phyloP scores from a whole-genome alignment of 306 rosid species.

The Benincasa hispida region DNA sequence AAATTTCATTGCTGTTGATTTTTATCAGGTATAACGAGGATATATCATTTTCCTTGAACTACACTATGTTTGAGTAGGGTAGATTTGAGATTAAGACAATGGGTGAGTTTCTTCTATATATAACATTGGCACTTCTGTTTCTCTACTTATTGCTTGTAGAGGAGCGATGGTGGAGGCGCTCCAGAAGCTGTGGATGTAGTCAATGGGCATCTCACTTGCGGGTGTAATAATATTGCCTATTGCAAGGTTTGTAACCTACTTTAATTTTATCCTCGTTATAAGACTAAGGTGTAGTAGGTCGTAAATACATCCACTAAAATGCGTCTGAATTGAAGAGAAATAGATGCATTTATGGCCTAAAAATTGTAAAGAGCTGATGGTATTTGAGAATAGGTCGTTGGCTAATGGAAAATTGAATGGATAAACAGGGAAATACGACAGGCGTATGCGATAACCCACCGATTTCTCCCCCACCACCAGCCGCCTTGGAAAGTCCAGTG shows the following conservation, averaged over 20 bases:
- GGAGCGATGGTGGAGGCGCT: conserved; percentile 91
- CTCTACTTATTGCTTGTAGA: conserved; percentile 33
- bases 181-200: conserved; percentile 84
- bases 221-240: conserved; percentile 74
- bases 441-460: conserved; percentile 73
- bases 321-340: not conserved
- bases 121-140: not conserved
- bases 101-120: not conserved
- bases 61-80: not conserved
- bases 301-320: not conserved
- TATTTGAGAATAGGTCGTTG: not conserved
- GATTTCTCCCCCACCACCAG: conserved; percentile 91
- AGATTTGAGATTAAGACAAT: not conserved
- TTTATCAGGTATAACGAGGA: conserved; percentile 38
- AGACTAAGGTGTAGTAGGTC: not conserved
- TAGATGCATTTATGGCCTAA: not conserved
- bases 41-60: not conserved
- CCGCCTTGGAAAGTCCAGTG: conserved; percentile 18
- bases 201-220: conserved; percentile 86
- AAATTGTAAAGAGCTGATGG: not conserved
- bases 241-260: conserved; percentile 60
- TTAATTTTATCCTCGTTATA: not conserved
- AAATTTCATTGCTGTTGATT: conserved; percentile 90
- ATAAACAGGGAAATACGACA: conserved; percentile 40
- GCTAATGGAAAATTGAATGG: not conserved